Evolutionary conservation across 2,329 filamentous ascomycete species (phyloP), one percentile per base, ranked within the genome.

Genomic region (Pseudonectria foliicola): DNA sequence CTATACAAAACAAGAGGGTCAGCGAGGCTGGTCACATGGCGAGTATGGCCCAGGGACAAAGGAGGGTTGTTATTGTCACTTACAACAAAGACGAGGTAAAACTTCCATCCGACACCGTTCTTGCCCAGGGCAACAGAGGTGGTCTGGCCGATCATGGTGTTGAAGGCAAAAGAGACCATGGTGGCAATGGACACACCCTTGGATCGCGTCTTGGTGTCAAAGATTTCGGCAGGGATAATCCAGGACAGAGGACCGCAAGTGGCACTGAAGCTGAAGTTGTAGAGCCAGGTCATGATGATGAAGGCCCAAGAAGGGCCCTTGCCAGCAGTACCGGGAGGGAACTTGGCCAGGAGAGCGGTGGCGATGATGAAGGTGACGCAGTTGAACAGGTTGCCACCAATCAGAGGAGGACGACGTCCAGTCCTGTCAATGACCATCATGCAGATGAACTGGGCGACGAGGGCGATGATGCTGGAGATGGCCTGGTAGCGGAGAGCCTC

Each of bases 171-270:
- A 10, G 71, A 77, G 1, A 65, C 69, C 81, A 86, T 85, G 5
- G 79, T 83, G 0, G 81, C 81, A 42, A 87, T 77, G 2, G 79
- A 80, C 2, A 88, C 82, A 48, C 82, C 83, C 63, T 85, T 85
- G 34, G 77, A 70, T 26, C 84, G 73, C 0, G 82, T 88, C 42
- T 79, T 75, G 3, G 80, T 88, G 58, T 88, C 83, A 60, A 88
- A 88, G 27, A 86, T 81, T 54, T 86, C 82, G 32, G 82, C 78
- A 0, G 75, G 75, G 40, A 80, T 77, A 45, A 74, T 73, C 71
- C 60, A 72, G 1, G 57, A 61, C 2, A 87, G 61, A 0, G 83
- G 82, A 14, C 83, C 83, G 39, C 80, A 84, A 3, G 80, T 82
- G 24, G 72, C 71, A 4, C 72, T 80, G 67, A 86, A 88, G 27